Evolutionary conservation across 2,329 filamentous ascomycete genomes (phyloP), one percentile per base, ranked within the genome.

Genomic region (Akanthomyces muscarius): DNA sequence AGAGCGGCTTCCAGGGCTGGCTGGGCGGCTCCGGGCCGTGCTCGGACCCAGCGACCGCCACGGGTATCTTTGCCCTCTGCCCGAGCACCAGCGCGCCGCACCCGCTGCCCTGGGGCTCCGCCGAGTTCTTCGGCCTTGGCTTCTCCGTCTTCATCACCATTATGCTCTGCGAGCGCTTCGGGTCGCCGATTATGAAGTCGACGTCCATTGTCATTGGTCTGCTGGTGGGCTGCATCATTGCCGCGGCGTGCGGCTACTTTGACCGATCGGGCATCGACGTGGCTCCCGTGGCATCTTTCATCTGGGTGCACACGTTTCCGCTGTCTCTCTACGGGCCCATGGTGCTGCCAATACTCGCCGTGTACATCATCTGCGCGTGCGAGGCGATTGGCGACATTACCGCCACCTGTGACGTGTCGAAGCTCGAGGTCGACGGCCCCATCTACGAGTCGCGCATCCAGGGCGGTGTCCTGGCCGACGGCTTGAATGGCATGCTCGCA

Each of bases 171-270:
- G 91, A 95, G 74, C 85, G 90, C 13, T 92, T 93, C 68, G 91
- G 91, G 1, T 84, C 89, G 0, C 91, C 91, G 0, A 89, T 95
- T 67, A 93, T 95, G 89, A 93, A 93, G 72, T 90, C 87, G 2
- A 89, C 86, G 8, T 87, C 88, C 36, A 90, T 94, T 38, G 85
- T 93, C 48, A 80, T 92, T 62, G 90, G 91, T 16, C 80, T 93
- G 5, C 81, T 92, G 0, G 72, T 88, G 1, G 91, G 91, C 52
- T 93, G 90, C 75, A 89, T 92, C 69, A 89, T 95, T 65, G 90
- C 89, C 13, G 90, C 83, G 0, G 90, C 90, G 1, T 87, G 83
- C 58, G 90, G 90, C 36, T 95, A 94, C 75, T 94, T 93, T 71
- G 88, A 90, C 71, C 78, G 80, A n/a, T 81, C 80, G n/a, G 81